Base-by-base conservation (phyloP, 768 basidiomycete species). In the Tylopilus vinaceipallidus region DNA sequence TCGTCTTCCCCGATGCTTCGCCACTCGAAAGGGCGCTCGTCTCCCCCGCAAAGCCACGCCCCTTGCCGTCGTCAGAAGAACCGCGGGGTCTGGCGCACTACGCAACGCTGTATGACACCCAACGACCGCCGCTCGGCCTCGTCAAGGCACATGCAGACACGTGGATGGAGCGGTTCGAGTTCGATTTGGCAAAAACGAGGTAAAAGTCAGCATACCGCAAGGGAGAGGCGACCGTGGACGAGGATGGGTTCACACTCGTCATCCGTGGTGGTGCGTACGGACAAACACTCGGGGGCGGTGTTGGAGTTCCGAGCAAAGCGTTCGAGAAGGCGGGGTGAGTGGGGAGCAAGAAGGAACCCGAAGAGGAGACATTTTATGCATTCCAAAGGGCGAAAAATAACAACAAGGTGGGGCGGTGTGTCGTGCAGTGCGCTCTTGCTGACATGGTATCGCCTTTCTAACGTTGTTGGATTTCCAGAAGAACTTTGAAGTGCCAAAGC, bases 181-280 rank as follows among this genome's bases (percentile, higher is more conserved):
- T 83, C 63, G 58, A 67, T 42, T 40, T 58, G 12, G 79, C 80
- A 24, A 82, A 80, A 66, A 71, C 71, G 54, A 83, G 76, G 63
- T 81, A 79, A 55, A 76, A 78, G 62, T 80, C 82, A 19, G 76
- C 81, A 62, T 90, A 88, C 61, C 77, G 73, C 57, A 90, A 91
- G 63, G 90, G 91, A 19, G 91, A 92, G 60, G 91, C 88, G 6
- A 76, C 95, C 48, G 88, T 95, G 36, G 94, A 98, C 65, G 92
- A 89, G 52, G 94, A 98, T 54, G 94, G 94, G 3, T 98, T 95
- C 66, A 95, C 92, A 10, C 80, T 98, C 12, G 94, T 98, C 30
- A 89, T 86, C n/a, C 78, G 94, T 30, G 91, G 92, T 5, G 94
- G 94, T 12, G 86, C 87, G 20, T 94, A 94, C 59, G 93, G 94